A percentile compares a stretch with the other conserved stretches of the same genome.
Conservation (phyloP, 2,329 filamentous ascomycete species). For the Penicillium polonicum region DNA sequence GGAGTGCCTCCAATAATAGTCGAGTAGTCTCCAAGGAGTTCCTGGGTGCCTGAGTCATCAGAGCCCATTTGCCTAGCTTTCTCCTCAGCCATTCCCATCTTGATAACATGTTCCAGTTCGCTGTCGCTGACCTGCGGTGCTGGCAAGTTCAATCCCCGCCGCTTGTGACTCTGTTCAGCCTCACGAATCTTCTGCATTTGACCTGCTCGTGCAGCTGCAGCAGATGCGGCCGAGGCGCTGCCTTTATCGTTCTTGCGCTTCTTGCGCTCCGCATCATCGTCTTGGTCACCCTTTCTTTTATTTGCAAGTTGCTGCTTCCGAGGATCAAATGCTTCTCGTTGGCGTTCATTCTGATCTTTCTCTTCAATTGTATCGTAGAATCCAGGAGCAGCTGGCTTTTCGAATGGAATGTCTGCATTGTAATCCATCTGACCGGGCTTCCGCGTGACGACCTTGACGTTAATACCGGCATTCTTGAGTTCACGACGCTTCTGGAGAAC, state of each 20-base stretch:
- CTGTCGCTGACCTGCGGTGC: constrained; percentile 87
- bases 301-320: constrained; percentile 85
- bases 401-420: constrained; percentile 97
- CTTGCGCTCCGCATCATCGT: constrained; percentile 78
- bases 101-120: constrained; percentile 95
- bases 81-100: constrained; percentile 95
- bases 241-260: constrained; percentile 86
- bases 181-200: constrained; percentile 94
- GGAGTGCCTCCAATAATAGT: constrained; percentile 77
- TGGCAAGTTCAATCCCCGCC: constrained; percentile 77
- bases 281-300: constrained; percentile 88
- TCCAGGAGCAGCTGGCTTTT: constrained; percentile 81
- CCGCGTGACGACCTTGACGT: constrained; percentile 87
- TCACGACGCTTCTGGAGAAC: constrained; percentile 92
- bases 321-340: constrained; percentile 84
- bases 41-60: constrained; percentile 79
- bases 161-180: constrained; percentile 94
- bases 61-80: constrained; percentile 73
- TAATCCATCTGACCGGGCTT: constrained; percentile 99
- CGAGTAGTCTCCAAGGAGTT: constrained; percentile 83
- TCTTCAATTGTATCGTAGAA: constrained; percentile 95
- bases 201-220: constrained; percentile 87
- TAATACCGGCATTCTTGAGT: constrained; percentile 96
- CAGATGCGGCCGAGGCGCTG: constrained; percentile 71
- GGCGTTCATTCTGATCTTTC: constrained; percentile 72